phyloP scores from a whole-genome alignment of 495 filamentous ascomycete genomes.

The Articulospora tetracladia region DNA sequence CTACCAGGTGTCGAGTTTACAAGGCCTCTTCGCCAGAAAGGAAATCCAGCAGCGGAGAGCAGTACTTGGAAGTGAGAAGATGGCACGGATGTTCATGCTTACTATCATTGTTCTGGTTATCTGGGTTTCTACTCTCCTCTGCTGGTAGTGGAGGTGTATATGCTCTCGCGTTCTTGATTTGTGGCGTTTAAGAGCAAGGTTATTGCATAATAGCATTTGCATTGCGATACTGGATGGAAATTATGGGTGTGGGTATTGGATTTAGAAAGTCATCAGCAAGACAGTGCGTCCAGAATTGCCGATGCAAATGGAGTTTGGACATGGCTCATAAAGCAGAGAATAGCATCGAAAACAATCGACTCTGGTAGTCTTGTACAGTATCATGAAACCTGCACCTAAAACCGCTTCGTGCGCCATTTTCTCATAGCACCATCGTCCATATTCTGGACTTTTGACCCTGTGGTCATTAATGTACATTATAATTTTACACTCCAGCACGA shows the following conservation, averaged over 20 bases:
- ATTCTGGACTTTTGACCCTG: neutral
- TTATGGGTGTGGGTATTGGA: neutral
- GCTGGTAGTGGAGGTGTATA: neutral
- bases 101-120: constrained; percentile 4
- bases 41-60: neutral
- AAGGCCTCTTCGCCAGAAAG: constrained; percentile 13
- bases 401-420: no score
- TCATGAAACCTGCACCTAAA: no score
- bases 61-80: neutral
- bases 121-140: constrained; percentile 2
- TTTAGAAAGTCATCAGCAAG: constrained; percentile 17
- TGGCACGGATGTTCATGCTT: constrained; percentile 4
- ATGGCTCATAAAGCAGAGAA: neutral
- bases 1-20: constrained; percentile 15
- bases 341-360: no score
- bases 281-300: constrained; percentile 12
- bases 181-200: neutral
- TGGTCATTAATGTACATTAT: constrained; percentile 1
- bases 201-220: neutral
- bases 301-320: constrained; percentile 10
- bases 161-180: neutral
- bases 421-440: neutral
- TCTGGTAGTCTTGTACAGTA: no score
- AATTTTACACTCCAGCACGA: neutral
- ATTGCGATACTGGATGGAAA: neutral